These are phyloP conservation scores for Picea engelmannii DNA, from an alignment of 83 land plant genomes.

Conservation along the genomic window DNA sequence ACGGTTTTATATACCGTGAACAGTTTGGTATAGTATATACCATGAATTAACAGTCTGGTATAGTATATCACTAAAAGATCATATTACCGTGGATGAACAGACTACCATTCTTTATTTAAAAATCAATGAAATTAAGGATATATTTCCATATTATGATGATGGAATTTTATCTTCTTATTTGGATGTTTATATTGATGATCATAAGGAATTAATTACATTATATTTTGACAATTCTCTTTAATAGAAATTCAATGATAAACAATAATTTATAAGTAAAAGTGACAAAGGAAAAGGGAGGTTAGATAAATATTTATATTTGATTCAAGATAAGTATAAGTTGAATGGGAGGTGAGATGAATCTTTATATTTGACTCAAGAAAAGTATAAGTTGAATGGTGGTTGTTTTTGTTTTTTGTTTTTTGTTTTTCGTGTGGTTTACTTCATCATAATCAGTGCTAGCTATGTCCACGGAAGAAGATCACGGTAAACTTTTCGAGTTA, in stretches of 20 bases:
- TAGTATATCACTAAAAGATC: no score
- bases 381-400: no score
- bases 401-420: no score
- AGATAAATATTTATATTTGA: conserved; percentile 27
- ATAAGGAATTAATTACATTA: conserved; percentile 87
- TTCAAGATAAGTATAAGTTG: background rate
- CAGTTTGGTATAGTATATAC: no score
- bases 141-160: conserved; percentile 93
- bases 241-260: conserved; percentile 36
- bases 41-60: no score
- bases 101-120: conserved; percentile 69
- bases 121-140: conserved; percentile 91
- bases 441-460: no score
- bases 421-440: no score
- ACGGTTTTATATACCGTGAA: no score
- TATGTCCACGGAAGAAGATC: no score
- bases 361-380: conserved; percentile 7
- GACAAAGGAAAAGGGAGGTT: conserved; percentile 92
- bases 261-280: conserved; percentile 23
- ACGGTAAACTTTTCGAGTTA: no score
- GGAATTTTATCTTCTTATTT: conserved; percentile 87
- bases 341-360: conserved; percentile 2
- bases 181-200: conserved; percentile 85
- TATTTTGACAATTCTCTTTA: conserved; percentile 61
- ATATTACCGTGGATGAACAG: conserved; percentile 56